These are phyloP conservation scores for Mortierella polycephala DNA, from an alignment of 371 early-diverging fungal genomes.

Conservation along the genomic window DNA sequence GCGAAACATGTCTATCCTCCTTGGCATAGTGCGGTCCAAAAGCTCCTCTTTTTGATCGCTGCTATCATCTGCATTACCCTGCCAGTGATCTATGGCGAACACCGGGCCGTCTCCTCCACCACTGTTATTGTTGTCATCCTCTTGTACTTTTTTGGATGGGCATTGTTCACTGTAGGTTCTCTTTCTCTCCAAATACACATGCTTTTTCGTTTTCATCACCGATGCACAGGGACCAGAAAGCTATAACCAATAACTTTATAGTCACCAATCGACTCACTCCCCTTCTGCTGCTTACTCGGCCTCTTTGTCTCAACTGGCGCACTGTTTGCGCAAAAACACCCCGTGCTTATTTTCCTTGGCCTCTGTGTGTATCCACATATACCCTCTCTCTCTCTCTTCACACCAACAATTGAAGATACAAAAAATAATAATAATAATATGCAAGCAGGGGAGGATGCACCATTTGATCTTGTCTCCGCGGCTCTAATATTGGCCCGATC, in stretches of 20 bases:
- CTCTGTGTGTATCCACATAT: too few species aligned
- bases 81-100: constrained; percentile 25
- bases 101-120: constrained; percentile 16
- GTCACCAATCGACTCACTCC: too few species aligned
- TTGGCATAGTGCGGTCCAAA: constrained; percentile 29
- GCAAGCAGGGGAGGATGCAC: too few species aligned
- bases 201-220: background rate
- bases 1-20: constrained; percentile 37
- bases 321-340: background rate
- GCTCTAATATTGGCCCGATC: too few species aligned
- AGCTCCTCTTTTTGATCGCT: constrained; percentile 16
- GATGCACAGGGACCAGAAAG: background rate
- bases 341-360: too few species aligned
- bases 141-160: constrained; percentile 31
- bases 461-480: too few species aligned
- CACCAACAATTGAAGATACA: background rate
- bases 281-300: too few species aligned
- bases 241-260: too few species aligned
- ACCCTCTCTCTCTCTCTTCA: background rate
- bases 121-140: constrained; percentile 25
- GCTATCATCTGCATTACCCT: constrained; percentile 31
- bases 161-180: constrained; percentile 30
- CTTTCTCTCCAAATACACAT: too few species aligned
- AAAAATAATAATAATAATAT: too few species aligned
- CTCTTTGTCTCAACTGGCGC: too few species aligned